A percentile compares a stretch with the other conserved stretches of the same genome.
These are phyloP conservation scores for Apiospora pterosperma DNA, from an alignment of 2,329 filamentous ascomycete species.

Conservation along the genomic window DNA sequence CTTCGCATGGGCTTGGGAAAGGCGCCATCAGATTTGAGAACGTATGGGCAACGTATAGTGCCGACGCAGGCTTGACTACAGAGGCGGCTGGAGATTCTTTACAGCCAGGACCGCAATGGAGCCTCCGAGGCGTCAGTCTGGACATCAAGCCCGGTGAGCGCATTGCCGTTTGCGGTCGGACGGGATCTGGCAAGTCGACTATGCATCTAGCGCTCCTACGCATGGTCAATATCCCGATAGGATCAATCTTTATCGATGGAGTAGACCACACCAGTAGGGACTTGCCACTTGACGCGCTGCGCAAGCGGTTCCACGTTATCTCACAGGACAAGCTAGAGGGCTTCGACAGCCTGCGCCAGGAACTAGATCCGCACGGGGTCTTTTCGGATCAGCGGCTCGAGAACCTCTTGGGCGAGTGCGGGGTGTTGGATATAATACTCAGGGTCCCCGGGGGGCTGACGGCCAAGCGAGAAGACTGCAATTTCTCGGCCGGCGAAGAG, in stretches of 20 bases:
- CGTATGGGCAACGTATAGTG: conserved; percentile 16
- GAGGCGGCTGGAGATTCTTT: not conserved
- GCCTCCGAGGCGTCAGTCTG: conserved; percentile 29
- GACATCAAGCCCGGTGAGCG: conserved; percentile 34
- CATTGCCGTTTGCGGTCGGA: conserved; percentile 23
- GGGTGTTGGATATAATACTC: conserved; percentile 32
- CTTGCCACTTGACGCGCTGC: conserved; percentile 56
- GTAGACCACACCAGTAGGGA: conserved; percentile 50
- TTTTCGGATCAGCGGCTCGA: conserved; percentile 33
- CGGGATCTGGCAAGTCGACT: conserved; percentile 14
- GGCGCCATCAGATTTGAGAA: conserved; percentile 16
- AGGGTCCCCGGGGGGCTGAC: conserved; percentile 28
- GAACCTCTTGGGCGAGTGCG: conserved; percentile 36
- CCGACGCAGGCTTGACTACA: not conserved
- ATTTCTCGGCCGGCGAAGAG: conserved; percentile 35
- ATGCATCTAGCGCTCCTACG: conserved; percentile 25
- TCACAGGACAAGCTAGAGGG: conserved; percentile 55
- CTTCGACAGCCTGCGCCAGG: conserved; percentile 36
- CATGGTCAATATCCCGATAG: conserved; percentile 41
- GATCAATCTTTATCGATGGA: conserved; percentile 56
- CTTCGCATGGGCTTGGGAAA: conserved; percentile 9
- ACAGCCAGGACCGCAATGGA: conserved; percentile 4
- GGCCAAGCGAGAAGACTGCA: conserved; percentile 20
- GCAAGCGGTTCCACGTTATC: conserved; percentile 62
- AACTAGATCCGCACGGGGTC: conserved; percentile 35